Conservation (phyloP, 768 basidiomycete species). For the Crepidotus variabilis region DNA sequence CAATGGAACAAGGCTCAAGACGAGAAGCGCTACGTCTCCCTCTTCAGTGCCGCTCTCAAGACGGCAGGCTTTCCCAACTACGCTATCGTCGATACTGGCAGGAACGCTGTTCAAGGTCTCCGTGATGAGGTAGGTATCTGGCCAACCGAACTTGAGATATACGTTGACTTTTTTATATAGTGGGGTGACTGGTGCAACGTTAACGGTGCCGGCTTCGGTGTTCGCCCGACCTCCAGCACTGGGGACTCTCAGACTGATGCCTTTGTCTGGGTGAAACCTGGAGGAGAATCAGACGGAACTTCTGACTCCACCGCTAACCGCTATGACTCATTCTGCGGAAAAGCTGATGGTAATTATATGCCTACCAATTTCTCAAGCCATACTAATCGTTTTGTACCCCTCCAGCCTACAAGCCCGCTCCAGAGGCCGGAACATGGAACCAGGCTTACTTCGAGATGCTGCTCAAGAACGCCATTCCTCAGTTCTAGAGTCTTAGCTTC, state of each 20-base stretch:
- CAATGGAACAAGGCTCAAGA: constrained; percentile 22
- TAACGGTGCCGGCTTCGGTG: constrained; percentile 23
- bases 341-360: constrained; percentile 3
- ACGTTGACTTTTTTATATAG: neutral
- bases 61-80: constrained; percentile 26
- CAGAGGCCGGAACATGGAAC: neutral
- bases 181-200: constrained; percentile 31
- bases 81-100: constrained; percentile 33
- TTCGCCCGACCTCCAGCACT: constrained; percentile 17
- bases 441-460: constrained; percentile 2
- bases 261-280: constrained; percentile 38
- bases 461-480: constrained; percentile 1
- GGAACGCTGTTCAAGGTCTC: constrained; percentile 21
- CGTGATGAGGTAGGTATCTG: neutral
- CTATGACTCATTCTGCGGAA: constrained; percentile 23
- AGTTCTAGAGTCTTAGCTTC: neutral
- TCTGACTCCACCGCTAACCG: constrained; percentile 22
- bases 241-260: constrained; percentile 22
- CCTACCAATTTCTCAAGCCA: neutral
- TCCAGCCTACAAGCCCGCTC: neutral
- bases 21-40: constrained; percentile 25
- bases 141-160: too few relatives aligned
- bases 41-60: constrained; percentile 24
- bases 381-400: neutral
- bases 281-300: constrained; percentile 34